Conservation (phyloP, 495 filamentous ascomycete species). For the Diplogelasinospora grovesii region DNA sequence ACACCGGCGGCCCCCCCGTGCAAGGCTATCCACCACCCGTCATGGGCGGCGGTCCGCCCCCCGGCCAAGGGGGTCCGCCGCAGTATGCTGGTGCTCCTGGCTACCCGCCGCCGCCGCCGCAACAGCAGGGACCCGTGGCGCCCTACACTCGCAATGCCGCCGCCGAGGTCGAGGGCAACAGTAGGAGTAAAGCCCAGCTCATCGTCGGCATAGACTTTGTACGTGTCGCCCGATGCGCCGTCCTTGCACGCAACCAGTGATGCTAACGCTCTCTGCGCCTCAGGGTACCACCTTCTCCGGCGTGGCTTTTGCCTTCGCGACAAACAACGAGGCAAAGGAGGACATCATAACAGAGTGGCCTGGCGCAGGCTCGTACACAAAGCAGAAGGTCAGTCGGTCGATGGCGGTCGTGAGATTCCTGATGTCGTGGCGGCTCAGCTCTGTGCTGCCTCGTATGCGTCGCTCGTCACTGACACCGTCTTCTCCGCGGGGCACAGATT, state of each 20-base stretch:
- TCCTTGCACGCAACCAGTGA: neutral
- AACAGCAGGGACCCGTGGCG: constrained; percentile 31
- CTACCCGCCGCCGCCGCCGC: constrained; percentile 38
- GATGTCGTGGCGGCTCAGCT: too few species aligned
- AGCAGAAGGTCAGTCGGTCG: constrained; percentile 56
- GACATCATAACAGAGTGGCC: constrained; percentile 77
- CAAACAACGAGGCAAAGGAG: constrained; percentile 69
- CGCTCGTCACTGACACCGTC: neutral
- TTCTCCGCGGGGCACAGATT: constrained; percentile 47
- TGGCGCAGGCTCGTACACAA: constrained; percentile 66
- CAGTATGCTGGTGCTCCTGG: constrained; percentile 30
- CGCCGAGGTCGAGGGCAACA: constrained; percentile 81
- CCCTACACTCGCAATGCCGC: constrained; percentile 51
- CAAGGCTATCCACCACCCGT: constrained; percentile 49
- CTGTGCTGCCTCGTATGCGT: neutral
- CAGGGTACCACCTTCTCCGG: constrained; percentile 72
- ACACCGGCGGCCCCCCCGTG: constrained; percentile 50
- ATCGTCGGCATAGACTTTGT: constrained; percentile 81
- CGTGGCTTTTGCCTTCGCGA: constrained; percentile 69
- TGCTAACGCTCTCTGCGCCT: constrained; percentile 18
- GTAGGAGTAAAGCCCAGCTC: constrained; percentile 71
- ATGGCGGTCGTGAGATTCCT: too few species aligned
- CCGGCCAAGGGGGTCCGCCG: constrained; percentile 45
- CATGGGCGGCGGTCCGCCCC: constrained; percentile 45
- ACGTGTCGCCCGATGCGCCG: constrained; percentile 24